Percentiles rank a stretch among this genome's conserved stretches.
Evolutionary conservation across 169 alveolate genomes (phyloP).

Genomic region (Eimeria necatrix): DNA sequence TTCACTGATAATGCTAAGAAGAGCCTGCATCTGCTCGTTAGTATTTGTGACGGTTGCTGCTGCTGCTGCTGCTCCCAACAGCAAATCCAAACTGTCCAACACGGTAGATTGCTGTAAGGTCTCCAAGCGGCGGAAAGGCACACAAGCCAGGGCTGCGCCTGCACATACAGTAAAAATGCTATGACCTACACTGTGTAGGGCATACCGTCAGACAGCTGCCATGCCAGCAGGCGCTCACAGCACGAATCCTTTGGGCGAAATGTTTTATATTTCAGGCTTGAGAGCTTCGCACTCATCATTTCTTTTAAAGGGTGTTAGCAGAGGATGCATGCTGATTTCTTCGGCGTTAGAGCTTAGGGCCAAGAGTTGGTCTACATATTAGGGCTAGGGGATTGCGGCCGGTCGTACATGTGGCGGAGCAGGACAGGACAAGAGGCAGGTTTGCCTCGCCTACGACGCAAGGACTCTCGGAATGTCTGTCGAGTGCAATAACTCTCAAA

Average conservation of each 20-base stretch:
- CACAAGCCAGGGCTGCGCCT: conserved; percentile 27
- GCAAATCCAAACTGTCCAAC: not conserved
- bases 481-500: not conserved
- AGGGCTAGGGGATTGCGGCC: not conserved
- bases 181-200: not conserved
- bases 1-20: conserved; percentile 12
- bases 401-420: not conserved
- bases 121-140: conserved; percentile 31
- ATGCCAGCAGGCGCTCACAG: not conserved
- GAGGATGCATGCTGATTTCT: no score
- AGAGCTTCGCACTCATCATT: no score
- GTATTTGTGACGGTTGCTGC: not conserved
- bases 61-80: not conserved
- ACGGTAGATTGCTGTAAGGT: not conserved
- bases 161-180: not conserved
- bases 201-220: not conserved
- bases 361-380: not conserved
- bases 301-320: no score
- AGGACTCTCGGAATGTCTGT: not conserved
- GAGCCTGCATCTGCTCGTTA: conserved; percentile 12
- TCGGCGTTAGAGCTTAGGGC: not conserved
- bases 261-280: no score
- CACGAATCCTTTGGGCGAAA: not conserved
- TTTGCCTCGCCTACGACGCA: not conserved
- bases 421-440: conserved; percentile 25